Percentiles rank a stretch among this genome's conserved stretches.
These are phyloP conservation scores for Rhododendron mucronatum DNA, from an alignment of 148 eudicot genomes.

Conservation along the genomic window DNA sequence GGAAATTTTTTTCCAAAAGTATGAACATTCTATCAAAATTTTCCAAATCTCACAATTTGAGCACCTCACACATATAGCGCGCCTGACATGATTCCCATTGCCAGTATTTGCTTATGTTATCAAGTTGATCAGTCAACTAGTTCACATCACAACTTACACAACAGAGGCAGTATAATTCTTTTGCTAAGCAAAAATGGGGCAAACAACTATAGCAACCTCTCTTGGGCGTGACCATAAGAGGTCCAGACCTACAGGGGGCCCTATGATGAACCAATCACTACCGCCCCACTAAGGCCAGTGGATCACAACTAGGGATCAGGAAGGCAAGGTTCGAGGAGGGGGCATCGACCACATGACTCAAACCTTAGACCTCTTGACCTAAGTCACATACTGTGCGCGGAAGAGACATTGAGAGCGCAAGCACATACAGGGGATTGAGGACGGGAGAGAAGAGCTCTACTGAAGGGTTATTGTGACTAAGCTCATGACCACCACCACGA, in stretches of 20 bases:
- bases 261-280: not conserved
- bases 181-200: not conserved
- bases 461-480: not conserved
- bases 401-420: not conserved
- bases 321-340: too few relatives aligned
- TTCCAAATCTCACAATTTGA: not conserved
- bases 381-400: not conserved
- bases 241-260: not conserved
- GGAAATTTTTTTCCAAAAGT: too few relatives aligned
- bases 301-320: not conserved
- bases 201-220: not conserved
- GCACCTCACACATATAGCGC: not conserved
- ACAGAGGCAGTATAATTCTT: not conserved
- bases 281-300: not conserved
- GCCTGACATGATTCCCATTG: not conserved
- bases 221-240: not conserved
- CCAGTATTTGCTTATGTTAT: not conserved
- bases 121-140: not conserved
- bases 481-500: not conserved
- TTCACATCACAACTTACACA: not conserved
- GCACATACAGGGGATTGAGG: not conserved
- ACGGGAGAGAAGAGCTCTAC: not conserved
- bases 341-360: too few relatives aligned
- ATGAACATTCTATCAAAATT: not conserved
- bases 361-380: not conserved